Conservation (phyloP, 148 eudicot genomes). For the Diospyros kaki region DNA sequence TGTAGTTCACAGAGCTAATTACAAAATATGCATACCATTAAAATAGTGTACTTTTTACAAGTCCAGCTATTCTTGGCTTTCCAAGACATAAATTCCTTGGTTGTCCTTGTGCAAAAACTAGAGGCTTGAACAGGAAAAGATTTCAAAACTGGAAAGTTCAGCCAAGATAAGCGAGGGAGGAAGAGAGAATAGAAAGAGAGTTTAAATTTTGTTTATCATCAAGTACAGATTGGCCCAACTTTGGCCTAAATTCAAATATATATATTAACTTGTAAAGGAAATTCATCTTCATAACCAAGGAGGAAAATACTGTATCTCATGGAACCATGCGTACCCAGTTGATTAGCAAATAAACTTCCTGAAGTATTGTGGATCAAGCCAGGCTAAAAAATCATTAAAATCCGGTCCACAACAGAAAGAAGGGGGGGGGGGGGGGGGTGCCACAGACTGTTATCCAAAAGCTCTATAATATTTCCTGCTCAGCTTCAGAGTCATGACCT, state of each 20-base stretch:
- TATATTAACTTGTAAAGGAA: constrained; percentile 1
- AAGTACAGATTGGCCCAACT: too few species aligned
- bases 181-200: neutral
- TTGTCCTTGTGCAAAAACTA: neutral
- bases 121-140: neutral
- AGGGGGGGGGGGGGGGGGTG: neutral
- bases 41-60: neutral
- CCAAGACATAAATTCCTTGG: neutral
- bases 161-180: neutral
- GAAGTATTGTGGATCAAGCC: neutral
- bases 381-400: neutral
- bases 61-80: neutral
- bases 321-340: too few species aligned
- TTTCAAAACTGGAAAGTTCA: neutral
- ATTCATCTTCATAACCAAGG: neutral
- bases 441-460: neutral
- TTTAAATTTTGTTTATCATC: constrained; percentile 1
- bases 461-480: neutral
- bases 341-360: neutral
- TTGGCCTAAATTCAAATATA: neutral
- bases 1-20: neutral
- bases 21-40: neutral
- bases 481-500: constrained; percentile 20
- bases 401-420: neutral
- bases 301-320: too few species aligned